These are phyloP conservation scores for Auricularia auricula-judae DNA, from an alignment of 768 basidiomycete genomes.

Conservation along the genomic window DNA sequence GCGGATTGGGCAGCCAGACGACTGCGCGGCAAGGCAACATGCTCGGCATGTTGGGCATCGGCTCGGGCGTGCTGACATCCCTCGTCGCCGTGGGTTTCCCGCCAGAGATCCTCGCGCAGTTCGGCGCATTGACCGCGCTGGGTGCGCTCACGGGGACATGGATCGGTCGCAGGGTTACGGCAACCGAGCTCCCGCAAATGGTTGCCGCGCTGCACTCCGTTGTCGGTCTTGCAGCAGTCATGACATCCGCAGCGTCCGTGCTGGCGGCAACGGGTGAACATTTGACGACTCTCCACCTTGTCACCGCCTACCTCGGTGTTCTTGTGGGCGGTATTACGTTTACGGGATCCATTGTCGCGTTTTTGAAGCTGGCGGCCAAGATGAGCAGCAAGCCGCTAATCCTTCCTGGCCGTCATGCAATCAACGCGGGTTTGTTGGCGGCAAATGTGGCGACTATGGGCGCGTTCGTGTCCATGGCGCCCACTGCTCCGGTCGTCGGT, in stretches of 20 bases:
- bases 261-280: conserved; percentile 49
- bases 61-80: conserved; percentile 70
- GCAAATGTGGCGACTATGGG: conserved; percentile 65
- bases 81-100: conserved; percentile 77
- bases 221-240: conserved; percentile 80
- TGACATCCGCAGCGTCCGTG: conserved; percentile 78
- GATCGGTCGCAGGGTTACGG: conserved; percentile 74
- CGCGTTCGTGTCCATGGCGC: conserved; percentile 61
- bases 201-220: conserved; percentile 77
- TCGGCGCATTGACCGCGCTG: conserved; percentile 63
- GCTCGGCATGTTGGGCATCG: conserved; percentile 78
- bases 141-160: conserved; percentile 60
- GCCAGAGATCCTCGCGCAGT: conserved; percentile 62
- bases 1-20: conserved; percentile 65
- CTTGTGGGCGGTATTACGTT: conserved; percentile 85
- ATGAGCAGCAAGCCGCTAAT: conserved; percentile 66
- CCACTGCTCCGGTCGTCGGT: conserved; percentile 60
- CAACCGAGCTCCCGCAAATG: conserved; percentile 82
- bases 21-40: conserved; percentile 84
- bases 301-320: conserved; percentile 78
- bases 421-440: conserved; percentile 63
- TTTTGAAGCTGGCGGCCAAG: conserved; percentile 74
- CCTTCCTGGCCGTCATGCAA: conserved; percentile 66
- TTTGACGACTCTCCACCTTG: conserved; percentile 59
- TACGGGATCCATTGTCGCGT: conserved; percentile 82